These are phyloP conservation scores for Blastobotrys americana DNA, from an alignment of 805 yeast species.

Conservation along the genomic window DNA sequence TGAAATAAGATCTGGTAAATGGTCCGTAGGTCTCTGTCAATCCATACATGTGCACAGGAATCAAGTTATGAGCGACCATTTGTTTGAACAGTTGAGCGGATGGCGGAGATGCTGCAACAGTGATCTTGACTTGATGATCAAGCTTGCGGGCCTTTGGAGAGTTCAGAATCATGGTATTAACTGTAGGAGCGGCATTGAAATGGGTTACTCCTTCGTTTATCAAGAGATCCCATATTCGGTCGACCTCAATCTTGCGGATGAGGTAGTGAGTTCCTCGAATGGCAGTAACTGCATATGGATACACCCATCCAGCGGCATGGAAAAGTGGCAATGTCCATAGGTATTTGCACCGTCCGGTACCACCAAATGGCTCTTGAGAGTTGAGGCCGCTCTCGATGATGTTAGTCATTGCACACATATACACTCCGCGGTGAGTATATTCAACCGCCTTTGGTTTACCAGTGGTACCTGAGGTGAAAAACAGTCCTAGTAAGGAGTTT, in stretches of 20 bases:
- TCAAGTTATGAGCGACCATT: constrained; percentile 27
- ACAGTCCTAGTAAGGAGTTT: constrained; percentile 20
- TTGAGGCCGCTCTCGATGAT: constrained; percentile 29
- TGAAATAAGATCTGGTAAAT: constrained; percentile 27
- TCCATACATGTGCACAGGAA: constrained; percentile 32
- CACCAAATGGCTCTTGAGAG: constrained; percentile 21
- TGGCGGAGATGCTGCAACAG: constrained; percentile 35
- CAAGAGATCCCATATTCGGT: constrained; percentile 29
- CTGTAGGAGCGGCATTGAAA: constrained; percentile 34
- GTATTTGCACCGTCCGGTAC: constrained; percentile 27
- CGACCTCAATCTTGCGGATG: constrained; percentile 30
- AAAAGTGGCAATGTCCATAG: constrained; percentile 35
- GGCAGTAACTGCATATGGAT: constrained; percentile 33
- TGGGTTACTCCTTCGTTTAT: constrained; percentile 27
- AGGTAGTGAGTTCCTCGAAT: constrained; percentile 32
- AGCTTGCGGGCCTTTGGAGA: constrained; percentile 26
- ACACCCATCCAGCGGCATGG: constrained; percentile 35
- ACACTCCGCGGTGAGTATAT: constrained; percentile 31
- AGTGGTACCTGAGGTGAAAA: constrained; percentile 33
- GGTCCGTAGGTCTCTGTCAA: constrained; percentile 35
- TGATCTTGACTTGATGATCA: constrained; percentile 25
- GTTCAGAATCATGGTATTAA: constrained; percentile 29
- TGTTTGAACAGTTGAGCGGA: constrained; percentile 29
- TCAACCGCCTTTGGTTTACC: constrained; percentile 35
- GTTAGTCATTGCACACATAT: constrained; percentile 27